These are phyloP conservation scores for Atkinsonella texensis DNA, from an alignment of 2,329 filamentous ascomycete genomes.

Conservation along the genomic window DNA sequence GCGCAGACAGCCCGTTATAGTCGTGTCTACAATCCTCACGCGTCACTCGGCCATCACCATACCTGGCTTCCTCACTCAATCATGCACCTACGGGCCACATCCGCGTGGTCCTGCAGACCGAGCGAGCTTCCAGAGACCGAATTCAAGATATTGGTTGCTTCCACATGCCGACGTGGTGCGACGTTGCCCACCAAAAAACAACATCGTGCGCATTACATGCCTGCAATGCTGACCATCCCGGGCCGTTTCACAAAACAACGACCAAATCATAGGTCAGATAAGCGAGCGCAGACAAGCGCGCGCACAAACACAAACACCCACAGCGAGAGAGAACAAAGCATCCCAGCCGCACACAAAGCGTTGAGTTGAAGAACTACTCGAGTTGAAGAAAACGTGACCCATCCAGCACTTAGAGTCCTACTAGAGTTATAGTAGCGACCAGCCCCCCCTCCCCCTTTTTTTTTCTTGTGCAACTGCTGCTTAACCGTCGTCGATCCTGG, in stretches of 20 bases:
- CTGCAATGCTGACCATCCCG: background rate
- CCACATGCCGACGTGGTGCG: conserved; percentile 3
- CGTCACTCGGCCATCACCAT: conserved; percentile 6
- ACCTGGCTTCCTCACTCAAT: background rate
- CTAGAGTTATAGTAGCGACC: no score
- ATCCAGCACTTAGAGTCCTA: no score
- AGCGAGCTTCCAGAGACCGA: background rate
- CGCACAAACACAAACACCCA: conserved; percentile 2
- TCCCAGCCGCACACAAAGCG: conserved; percentile 1
- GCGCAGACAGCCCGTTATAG: conserved; percentile 6
- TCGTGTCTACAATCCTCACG: conserved; percentile 2
- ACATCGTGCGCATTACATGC: background rate
- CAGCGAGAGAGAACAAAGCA: background rate
- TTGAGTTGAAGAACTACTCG: no score
- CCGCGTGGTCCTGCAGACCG: conserved; percentile 2
- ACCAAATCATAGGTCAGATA: conserved; percentile 2
- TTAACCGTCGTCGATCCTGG: background rate
- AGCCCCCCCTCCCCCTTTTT: background rate
- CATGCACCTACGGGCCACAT: conserved; percentile 1
- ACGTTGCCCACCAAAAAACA: background rate
- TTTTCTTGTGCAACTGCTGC: no score
- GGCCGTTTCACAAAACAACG: background rate
- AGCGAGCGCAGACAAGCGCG: conserved; percentile 4
- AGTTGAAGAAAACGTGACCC: background rate
- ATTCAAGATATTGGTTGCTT: background rate